Evolutionary conservation across 2,329 filamentous ascomycete genomes (phyloP).

Genomic region (Ophiostoma sp.): DNA sequence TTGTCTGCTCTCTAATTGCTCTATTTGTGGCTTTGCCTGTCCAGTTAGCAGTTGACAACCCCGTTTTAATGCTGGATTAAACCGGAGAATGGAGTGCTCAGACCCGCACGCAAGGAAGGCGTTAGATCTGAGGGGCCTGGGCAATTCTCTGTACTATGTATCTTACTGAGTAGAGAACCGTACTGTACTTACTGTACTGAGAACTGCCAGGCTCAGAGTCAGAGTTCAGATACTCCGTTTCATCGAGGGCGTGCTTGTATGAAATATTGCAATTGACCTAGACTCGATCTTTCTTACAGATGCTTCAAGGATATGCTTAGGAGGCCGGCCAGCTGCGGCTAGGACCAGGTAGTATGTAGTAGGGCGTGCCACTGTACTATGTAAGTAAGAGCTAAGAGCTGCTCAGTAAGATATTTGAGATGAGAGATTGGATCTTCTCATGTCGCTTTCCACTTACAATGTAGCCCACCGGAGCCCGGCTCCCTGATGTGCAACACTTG

Average conservation of each 20-base stretch:
- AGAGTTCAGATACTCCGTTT: neutral
- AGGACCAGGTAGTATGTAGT: neutral
- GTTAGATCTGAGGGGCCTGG: constrained; percentile 12
- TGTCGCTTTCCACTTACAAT: neutral
- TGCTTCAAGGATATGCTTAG: neutral
- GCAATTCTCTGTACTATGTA: neutral
- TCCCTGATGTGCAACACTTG: neutral
- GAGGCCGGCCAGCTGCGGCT: constrained; percentile 4
- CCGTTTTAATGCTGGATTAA: constrained; percentile 10
- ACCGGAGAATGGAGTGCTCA: neutral
- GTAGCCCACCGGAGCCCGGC: neutral
- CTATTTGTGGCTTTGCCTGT: neutral
- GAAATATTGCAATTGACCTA: neutral
- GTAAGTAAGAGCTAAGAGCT: neutral
- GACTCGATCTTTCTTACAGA: neutral
- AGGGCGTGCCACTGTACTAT: neutral
- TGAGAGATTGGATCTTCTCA: neutral
- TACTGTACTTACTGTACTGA: neutral
- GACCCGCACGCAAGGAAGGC: constrained; percentile 13
- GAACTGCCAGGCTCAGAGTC: no score
- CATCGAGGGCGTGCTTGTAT: constrained; percentile 5
- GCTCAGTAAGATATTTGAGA: neutral
- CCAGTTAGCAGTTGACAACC: constrained; percentile 10
- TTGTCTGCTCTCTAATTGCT: constrained; percentile 1
- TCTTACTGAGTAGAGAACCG: neutral